Base-by-base conservation (phyloP, 495 filamentous ascomycete species). In the Penicillium odoratum region DNA sequence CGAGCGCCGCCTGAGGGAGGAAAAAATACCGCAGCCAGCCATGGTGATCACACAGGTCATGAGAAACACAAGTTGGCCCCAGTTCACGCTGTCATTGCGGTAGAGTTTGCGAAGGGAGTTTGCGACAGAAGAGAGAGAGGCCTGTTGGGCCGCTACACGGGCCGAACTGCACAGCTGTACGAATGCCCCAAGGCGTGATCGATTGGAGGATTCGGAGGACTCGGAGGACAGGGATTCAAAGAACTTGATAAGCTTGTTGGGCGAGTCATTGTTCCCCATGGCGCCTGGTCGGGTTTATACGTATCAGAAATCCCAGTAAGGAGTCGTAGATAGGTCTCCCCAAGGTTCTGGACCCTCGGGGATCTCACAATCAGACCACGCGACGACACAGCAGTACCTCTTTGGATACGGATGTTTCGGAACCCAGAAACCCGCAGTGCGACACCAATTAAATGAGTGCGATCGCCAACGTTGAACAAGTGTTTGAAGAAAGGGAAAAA, bases 1-100 rank as follows among this genome's bases (percentile, higher is more conserved):
- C 25, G 64, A 58, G 42, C 56, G 64, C 48, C 70, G 73, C 59
- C 70, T n/a, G 46, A 76, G 53, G 26, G 66, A 64, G 29, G 74
- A 69, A n/a, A 78, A 49, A 9, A 77, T 8, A 9, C 74, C 75
- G 60, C 76, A 79, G 28, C 74, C 73, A 46, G 67, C 72, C 76
- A 79, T 79, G 26, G 69, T 63, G 46, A 73, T 48, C 26, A 73
- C 57, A 38, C 68, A 75, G 34, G 73, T 69, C 44, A 69, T 64
- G 57, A 76, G 54, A 44, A 77, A 73, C 45, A 74, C 63, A n/a
- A 72, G 40, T 43, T 73, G 68, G 16, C 64, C 60, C 61, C 59
- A 68, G 42, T 67, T 74, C 58, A 74, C 56, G 4, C 52, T 45
- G 16, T 68, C 73, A 71, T 76, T 63, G 47, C 53, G 40, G 53